Evolutionary conservation across 768 basidiomycete species (phyloP).

Genomic region (Jaapia argillacea): DNA sequence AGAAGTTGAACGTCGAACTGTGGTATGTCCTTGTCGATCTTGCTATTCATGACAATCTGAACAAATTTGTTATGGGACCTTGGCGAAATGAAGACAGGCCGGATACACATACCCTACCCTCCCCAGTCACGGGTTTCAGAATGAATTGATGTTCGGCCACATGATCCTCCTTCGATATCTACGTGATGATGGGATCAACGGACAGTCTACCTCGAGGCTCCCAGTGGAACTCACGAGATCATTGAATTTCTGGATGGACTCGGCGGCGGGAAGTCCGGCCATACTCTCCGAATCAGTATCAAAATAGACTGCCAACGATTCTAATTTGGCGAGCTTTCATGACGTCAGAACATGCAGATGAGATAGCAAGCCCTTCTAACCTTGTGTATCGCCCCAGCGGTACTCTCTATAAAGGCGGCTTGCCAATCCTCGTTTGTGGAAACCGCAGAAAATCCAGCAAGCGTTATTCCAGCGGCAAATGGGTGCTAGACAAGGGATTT

Average conservation of each 20-base stretch:
- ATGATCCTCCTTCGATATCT: conserved; percentile 44
- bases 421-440: conserved; percentile 88
- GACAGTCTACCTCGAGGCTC: not conserved
- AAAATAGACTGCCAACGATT: conserved; percentile 87
- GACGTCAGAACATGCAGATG: conserved; percentile 3
- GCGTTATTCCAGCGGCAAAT: conserved; percentile 84
- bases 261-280: conserved; percentile 51
- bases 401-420: conserved; percentile 87
- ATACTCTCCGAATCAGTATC: conserved; percentile 86
- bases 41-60: conserved; percentile 78
- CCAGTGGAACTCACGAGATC: conserved; percentile 49
- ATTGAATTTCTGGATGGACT: conserved; percentile 64
- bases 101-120: conserved; percentile 70
- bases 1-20: conserved; percentile 80
- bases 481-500: conserved; percentile 56
- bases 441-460: conserved; percentile 78
- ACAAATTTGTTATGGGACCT: conserved; percentile 1
- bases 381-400: conserved; percentile 82
- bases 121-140: conserved; percentile 89
- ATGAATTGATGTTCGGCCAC: conserved; percentile 78
- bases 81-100: conserved; percentile 4
- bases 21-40: conserved; percentile 61
- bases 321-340: conserved; percentile 67
- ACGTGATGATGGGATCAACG: too few species aligned
- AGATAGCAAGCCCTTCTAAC: conserved; percentile 30